These are phyloP conservation scores for Codiaeum variegatum DNA, from an alignment of 441 rosid genomes.

Conservation along the genomic window DNA sequence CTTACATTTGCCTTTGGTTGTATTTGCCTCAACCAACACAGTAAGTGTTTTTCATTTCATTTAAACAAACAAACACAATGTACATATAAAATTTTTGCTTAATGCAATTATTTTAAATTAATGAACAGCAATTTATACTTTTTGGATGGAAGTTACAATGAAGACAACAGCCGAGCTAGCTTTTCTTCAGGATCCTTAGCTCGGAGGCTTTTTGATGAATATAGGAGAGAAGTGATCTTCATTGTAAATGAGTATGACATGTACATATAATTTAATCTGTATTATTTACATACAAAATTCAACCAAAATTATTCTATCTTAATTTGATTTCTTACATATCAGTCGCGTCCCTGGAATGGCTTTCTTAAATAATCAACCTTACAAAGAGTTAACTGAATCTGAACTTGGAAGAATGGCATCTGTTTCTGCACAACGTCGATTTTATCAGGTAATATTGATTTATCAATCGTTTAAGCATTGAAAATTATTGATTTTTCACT, in stretches of 20 bases:
- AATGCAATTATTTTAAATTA: background rate
- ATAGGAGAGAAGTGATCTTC: conserved; percentile 36
- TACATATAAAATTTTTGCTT: background rate
- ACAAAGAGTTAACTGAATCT: conserved; percentile 38
- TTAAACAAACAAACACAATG: background rate
- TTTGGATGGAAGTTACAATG: conserved; percentile 51
- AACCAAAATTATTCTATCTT: too few species aligned
- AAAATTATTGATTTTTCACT: background rate
- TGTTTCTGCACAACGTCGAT: conserved; percentile 43
- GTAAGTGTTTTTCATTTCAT: conserved; percentile 28
- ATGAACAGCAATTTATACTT: conserved; percentile 40
- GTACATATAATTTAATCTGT: background rate
- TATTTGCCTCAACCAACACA: conserved; percentile 41
- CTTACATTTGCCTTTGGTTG: conserved; percentile 78
- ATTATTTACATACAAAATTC: too few species aligned
- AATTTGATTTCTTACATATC: background rate
- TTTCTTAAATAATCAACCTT: conserved; percentile 46
- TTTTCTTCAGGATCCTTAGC: conserved; percentile 40
- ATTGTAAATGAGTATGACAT: conserved; percentile 41
- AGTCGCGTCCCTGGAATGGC: conserved; percentile 70
- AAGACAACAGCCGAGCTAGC: conserved; percentile 34
- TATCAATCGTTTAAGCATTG: background rate
- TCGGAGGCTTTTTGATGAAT: conserved; percentile 42
- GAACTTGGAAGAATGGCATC: conserved; percentile 43
- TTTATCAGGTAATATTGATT: conserved; percentile 51